Conservation (phyloP, 2,329 filamentous ascomycete genomes). For the Penicillium frequentans region DNA sequence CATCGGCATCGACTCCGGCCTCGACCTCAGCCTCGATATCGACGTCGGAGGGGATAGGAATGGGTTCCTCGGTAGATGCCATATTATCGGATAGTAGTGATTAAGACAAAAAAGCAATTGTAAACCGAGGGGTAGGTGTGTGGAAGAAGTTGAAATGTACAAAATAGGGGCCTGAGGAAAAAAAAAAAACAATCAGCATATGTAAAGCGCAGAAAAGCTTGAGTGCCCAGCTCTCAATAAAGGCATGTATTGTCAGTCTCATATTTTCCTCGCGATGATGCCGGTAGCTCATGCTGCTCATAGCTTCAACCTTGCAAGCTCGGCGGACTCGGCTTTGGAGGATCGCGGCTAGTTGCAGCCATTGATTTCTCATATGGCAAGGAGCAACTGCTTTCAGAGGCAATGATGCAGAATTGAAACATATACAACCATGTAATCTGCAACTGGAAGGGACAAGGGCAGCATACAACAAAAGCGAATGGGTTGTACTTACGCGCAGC, state of each 20-base stretch:
- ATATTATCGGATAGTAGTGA: constrained; percentile 20
- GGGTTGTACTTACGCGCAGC: constrained; percentile 19
- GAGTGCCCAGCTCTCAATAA: neutral
- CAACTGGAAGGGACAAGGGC: neutral
- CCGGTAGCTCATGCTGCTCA: neutral
- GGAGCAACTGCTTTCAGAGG: neutral
- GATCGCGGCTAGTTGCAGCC: neutral
- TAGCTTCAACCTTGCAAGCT: constrained; percentile 1
- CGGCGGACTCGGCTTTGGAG: neutral
- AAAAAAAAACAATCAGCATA: neutral
- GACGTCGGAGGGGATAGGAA: constrained; percentile 27
- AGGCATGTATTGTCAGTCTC: neutral
- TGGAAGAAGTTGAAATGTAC: neutral
- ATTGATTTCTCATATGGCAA: neutral
- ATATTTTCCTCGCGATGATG: neutral
- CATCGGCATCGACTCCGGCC: constrained; percentile 19
- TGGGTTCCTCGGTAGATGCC: constrained; percentile 37
- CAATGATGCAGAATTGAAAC: neutral
- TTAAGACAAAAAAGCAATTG: neutral
- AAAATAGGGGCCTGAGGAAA: constrained; percentile 4
- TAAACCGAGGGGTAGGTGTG: neutral
- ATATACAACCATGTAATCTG: neutral
- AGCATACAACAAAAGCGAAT: neutral
- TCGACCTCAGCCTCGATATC: constrained; percentile 30
- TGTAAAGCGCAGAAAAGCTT: neutral